phyloP scores from a whole-genome alignment of 305 asterid species.

The Lippia alba region DNA sequence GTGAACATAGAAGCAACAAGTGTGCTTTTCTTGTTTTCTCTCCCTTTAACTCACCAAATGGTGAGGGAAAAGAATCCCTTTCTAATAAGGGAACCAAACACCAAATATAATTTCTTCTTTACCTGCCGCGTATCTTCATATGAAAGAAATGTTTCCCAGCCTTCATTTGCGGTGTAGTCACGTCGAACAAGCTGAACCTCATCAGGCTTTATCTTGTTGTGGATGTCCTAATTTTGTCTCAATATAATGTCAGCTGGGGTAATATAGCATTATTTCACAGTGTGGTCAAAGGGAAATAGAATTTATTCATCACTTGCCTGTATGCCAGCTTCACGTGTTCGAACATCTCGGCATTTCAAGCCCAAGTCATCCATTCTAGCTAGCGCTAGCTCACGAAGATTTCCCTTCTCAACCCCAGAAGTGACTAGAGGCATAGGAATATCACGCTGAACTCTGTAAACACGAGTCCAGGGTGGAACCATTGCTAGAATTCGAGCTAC shows the following conservation, averaged over 20 bases:
- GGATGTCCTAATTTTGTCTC: conserved; percentile 71
- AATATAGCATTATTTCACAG: conserved; percentile 18
- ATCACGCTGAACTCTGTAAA: conserved; percentile 96
- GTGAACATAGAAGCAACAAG: too few species aligned
- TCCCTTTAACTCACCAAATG: too few species aligned
- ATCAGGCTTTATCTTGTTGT: conserved; percentile 88
- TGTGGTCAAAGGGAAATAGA: conserved; percentile 17
- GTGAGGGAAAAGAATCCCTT: too few species aligned
- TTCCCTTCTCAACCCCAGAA: conserved; percentile 98
- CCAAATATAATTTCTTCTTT: not conserved
- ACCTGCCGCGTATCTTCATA: conserved; percentile 98
- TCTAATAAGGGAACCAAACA: too few species aligned
- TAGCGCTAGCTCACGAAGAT: conserved; percentile 93
- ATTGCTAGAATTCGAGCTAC: conserved; percentile 91
- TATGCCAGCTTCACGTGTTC: conserved; percentile 99
- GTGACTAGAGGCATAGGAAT: conserved; percentile 99
- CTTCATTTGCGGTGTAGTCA: conserved; percentile 96
- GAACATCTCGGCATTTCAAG: conserved; percentile 95
- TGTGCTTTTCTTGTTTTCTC: too few species aligned
- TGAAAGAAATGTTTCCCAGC: conserved; percentile 98
- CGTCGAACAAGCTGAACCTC: conserved; percentile 98
- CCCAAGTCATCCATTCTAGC: conserved; percentile 99
- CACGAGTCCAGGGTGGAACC: conserved; percentile 99
- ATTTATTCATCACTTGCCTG: conserved; percentile 55
- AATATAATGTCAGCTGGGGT: conserved; percentile 35